Evolutionary conservation across 257 asterid species (phyloP).

Genomic region (Rhazya stricta): DNA sequence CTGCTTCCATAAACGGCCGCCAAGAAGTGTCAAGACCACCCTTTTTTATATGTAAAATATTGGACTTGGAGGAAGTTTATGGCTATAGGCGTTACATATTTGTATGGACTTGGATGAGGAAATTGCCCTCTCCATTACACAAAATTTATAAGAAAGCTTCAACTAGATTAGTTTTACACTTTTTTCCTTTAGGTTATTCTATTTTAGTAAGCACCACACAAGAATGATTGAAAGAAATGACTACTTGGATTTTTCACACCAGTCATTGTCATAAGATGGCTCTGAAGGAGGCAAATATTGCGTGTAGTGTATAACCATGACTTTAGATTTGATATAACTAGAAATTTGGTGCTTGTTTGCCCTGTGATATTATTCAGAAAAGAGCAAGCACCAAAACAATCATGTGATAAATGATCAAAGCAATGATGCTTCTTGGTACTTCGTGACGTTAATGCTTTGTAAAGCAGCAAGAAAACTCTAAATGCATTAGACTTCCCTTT

Average conservation of each 20-base stretch:
- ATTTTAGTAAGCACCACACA: not conserved
- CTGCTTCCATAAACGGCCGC: constrained; percentile 36
- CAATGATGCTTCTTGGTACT: not conserved
- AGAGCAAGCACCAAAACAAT: constrained; percentile 5
- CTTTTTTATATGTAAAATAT: too few species aligned
- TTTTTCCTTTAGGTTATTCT: not conserved
- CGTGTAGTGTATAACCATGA: constrained; percentile 4
- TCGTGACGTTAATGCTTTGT: not conserved
- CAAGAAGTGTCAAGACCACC: not conserved
- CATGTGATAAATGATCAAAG: not conserved
- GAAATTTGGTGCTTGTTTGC: constrained; percentile 6
- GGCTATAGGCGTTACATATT: not conserved
- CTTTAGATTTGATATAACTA: not conserved
- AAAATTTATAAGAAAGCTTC: constrained; percentile 20
- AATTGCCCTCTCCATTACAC: constrained; percentile 10
- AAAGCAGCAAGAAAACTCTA: not conserved
- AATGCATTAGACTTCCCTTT: not conserved
- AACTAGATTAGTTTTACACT: constrained; percentile 23
- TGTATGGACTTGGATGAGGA: constrained; percentile 11
- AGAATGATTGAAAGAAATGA: not conserved
- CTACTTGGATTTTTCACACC: not conserved
- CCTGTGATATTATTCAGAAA: not conserved
- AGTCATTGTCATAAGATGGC: constrained; percentile 1
- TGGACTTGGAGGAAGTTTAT: not conserved
- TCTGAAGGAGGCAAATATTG: constrained; percentile 9